Conservation (phyloP, 2,329 filamentous ascomycete genomes). For the Phyllosticta citribraziliensis region DNA sequence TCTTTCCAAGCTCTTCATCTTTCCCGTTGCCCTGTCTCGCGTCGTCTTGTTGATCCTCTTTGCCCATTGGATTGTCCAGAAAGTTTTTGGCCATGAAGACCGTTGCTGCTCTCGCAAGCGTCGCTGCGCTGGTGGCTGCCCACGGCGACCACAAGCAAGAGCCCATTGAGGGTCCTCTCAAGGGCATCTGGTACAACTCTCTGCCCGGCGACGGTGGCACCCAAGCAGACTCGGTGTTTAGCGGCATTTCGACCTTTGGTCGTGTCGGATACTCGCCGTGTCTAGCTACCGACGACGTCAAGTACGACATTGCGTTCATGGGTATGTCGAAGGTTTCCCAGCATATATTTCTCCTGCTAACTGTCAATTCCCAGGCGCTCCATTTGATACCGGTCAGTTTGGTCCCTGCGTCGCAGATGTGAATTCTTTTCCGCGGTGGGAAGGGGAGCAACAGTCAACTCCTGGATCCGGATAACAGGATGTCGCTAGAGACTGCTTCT, state of each 20-base stretch:
- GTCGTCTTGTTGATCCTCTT: background rate
- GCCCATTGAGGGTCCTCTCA: conserved; percentile 56
- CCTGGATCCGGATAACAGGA: background rate
- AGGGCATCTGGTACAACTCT: conserved; percentile 72
- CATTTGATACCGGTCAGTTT: conserved; percentile 61
- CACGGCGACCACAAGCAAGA: conserved; percentile 54
- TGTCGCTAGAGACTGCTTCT: background rate
- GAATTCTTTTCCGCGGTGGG: background rate
- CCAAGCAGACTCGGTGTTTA: conserved; percentile 79
- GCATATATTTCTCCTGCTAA: background rate
- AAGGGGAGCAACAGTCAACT: background rate
- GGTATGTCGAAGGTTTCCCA: conserved; percentile 36
- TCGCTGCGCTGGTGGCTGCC: conserved; percentile 45
- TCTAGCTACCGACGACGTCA: conserved; percentile 56
- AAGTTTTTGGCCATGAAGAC: conserved; percentile 2
- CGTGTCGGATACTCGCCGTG: conserved; percentile 70
- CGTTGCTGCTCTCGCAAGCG: conserved; percentile 20
- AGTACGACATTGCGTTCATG: conserved; percentile 79
- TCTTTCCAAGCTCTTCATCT: background rate
- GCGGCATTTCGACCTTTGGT: conserved; percentile 78
- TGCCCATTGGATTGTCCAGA: background rate
- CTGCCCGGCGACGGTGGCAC: conserved; percentile 76
- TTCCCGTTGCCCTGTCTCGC: background rate
- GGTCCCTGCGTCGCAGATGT: background rate
- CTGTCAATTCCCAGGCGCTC: conserved; percentile 47